Evolutionary conservation across 2,329 filamentous ascomycete species (phyloP), one percentile per base, ranked within the genome.

Genomic region (Penicillium psychrosexuale): DNA sequence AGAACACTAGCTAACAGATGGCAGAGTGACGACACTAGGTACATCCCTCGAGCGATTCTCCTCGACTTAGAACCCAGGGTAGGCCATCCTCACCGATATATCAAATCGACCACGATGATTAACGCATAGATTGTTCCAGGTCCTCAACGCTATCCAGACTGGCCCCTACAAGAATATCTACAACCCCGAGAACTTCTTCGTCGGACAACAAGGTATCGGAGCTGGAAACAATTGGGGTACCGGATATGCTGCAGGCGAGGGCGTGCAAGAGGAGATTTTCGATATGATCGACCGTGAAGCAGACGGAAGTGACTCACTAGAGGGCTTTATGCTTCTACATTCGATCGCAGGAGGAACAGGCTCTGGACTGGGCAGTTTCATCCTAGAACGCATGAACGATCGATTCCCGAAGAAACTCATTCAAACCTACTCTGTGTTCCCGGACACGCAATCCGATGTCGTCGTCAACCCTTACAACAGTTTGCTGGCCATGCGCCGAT

Each of bases 221-320:
- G 94, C 94, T 7, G 94, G 91, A 43, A 99, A 99, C 76, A 99
- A 97, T 74, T 99, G 94, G 94, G 94, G 92, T 58, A 89, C 94
- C 69, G 94, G 94, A 44, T 99, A 99, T 76, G 87, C 94, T 63
- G 92, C 90, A 51, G 94, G 92, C 64, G 92, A 97, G 73, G 81
- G 83, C 42, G 91, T 99, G 19, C 91, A 93, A 66, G 94, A 99
- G 74, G 94, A 99, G 72, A 91, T 99, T 53, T 90, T 99, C 82
- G 95, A 99, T 73, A 99, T 99, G 91, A 96, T 99, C 68, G 94
- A 99, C 71, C 88, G 94, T 57, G 94, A 99, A 73, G 94, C 95
- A 15, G 94, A 99, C 74, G 95, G 95, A 31, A 97, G 93, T 72
- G 94, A 99, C 75, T 97, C 92, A 49, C 82, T 99, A 4, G 94